phyloP scores from a whole-genome alignment of 305 asterid species.

The Nicotiana rustica region DNA sequence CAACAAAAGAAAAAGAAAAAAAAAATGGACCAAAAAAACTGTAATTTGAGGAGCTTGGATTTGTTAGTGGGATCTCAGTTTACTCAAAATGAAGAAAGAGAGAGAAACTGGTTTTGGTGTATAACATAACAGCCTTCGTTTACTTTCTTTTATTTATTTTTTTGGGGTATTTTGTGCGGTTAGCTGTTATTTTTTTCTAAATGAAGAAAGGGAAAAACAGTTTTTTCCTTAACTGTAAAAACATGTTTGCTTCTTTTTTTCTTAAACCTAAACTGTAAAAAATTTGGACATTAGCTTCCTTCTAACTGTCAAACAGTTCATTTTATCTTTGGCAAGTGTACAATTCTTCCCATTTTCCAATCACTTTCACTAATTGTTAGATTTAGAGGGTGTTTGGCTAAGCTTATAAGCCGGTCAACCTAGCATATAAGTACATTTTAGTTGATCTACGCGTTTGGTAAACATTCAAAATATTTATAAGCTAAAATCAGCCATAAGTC shows the following conservation, averaged over 20 bases:
- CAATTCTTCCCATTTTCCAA: too few relatives aligned
- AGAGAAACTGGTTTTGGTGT: slow-evolving; percentile 55
- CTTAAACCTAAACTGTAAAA: background rate
- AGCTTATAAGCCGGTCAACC: too few relatives aligned
- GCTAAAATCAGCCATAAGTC: too few relatives aligned
- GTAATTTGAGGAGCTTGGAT: slow-evolving; percentile 27
- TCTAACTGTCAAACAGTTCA: background rate
- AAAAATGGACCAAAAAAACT: background rate
- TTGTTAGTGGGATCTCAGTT: slow-evolving; percentile 41
- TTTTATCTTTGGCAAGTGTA: too few relatives aligned
- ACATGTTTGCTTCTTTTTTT: background rate
- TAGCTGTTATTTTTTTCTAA: slow-evolving; percentile 15
- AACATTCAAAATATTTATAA: too few relatives aligned
- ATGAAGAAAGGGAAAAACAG: background rate
- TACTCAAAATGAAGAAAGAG: slow-evolving; percentile 45
- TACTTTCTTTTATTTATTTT: background rate
- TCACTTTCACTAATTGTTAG: background rate
- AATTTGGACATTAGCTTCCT: background rate
- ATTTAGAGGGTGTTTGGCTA: too few relatives aligned
- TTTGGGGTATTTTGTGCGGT: background rate
- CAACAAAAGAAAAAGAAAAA: background rate
- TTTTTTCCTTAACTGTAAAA: background rate
- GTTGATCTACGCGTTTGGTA: too few relatives aligned
- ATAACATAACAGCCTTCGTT: slow-evolving; percentile 57
- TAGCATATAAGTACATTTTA: too few relatives aligned